Percentiles rank a stretch among this genome's conserved stretches.
Evolutionary conservation across 2,329 filamentous ascomycete species (phyloP).

Genomic region (Exophiala mesophila): DNA sequence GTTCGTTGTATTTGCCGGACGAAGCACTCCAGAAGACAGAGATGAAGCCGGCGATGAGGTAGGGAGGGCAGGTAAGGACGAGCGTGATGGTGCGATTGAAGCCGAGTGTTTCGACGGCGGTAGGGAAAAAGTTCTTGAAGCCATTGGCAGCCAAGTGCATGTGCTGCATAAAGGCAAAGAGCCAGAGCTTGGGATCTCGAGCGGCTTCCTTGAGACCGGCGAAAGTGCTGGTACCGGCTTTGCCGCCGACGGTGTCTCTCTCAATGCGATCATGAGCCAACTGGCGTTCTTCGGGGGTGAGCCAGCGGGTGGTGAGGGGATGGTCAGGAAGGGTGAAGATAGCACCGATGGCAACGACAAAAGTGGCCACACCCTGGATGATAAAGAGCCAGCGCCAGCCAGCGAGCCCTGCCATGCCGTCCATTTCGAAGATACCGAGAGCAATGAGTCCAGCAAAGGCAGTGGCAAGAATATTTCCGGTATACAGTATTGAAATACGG

Average conservation of each 20-base stretch:
- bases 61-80: conserved; percentile 41
- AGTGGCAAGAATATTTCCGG: conserved; percentile 56
- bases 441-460: conserved; percentile 57
- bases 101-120: conserved; percentile 45
- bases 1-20: conserved; percentile 25
- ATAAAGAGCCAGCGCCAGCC: conserved; percentile 57
- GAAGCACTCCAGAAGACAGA: conserved; percentile 36
- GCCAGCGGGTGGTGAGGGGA: conserved; percentile 35
- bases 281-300: conserved; percentile 31
- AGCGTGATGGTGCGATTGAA: conserved; percentile 47
- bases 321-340: conserved; percentile 40
- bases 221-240: conserved; percentile 34
- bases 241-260: conserved; percentile 37
- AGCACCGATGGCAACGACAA: conserved; percentile 38
- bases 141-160: conserved; percentile 42
- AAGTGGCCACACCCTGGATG: conserved; percentile 50
- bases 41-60: conserved; percentile 30
- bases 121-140: conserved; percentile 45
- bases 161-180: conserved; percentile 38
- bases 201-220: conserved; percentile 39
- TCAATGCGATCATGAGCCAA: conserved; percentile 43
- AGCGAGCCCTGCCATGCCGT: conserved; percentile 36
- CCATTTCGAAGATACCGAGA: conserved; percentile 49
- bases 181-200: conserved; percentile 32
- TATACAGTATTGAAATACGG: conserved; percentile 53